phyloP scores from a whole-genome alignment of 768 basidiomycete genomes.

The Ramaria sp. region DNA sequence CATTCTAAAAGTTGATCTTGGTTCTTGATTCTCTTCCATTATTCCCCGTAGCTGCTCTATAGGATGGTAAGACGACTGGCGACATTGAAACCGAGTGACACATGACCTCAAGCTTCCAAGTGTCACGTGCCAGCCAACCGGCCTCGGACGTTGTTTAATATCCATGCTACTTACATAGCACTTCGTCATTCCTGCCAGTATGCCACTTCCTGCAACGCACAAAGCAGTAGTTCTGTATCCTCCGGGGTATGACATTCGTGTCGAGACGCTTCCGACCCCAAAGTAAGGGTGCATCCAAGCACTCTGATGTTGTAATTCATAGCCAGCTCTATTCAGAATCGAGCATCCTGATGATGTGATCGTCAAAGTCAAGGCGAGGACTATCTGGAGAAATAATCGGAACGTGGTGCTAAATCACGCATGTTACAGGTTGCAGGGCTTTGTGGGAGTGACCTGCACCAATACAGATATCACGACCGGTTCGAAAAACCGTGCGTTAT shows the following conservation, averaged over 20 bases:
- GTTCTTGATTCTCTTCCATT: too few species aligned
- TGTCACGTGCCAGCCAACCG: too few species aligned
- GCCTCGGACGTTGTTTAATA: too few species aligned
- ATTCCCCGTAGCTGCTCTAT: too few species aligned
- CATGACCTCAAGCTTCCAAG: too few species aligned
- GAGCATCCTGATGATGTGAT: slow-evolving; percentile 69
- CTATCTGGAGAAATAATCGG: not conserved
- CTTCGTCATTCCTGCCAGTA: too few species aligned
- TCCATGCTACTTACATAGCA: too few species aligned
- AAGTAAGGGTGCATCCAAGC: not conserved
- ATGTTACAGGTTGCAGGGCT: slow-evolving; percentile 17
- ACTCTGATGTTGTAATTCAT: not conserved
- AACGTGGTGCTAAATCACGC: too few species aligned
- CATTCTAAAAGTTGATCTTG: too few species aligned
- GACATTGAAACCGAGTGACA: too few species aligned
- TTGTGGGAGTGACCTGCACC: slow-evolving; percentile 58
- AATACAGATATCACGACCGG: slow-evolving; percentile 56
- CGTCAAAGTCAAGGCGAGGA: slow-evolving; percentile 54
- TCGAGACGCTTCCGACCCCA: slow-evolving; percentile 8
- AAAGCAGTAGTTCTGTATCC: slow-evolving; percentile 11
- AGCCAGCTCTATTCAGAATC: slow-evolving; percentile 31
- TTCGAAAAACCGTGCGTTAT: slow-evolving; percentile 40
- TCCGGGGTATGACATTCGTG: slow-evolving; percentile 7
- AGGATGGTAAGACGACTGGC: too few species aligned
- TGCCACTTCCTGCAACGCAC: slow-evolving; percentile 1